phyloP scores from a whole-genome alignment of 1,139 yeast species.

The Hemisphaericaspora xylofermentans region DNA sequence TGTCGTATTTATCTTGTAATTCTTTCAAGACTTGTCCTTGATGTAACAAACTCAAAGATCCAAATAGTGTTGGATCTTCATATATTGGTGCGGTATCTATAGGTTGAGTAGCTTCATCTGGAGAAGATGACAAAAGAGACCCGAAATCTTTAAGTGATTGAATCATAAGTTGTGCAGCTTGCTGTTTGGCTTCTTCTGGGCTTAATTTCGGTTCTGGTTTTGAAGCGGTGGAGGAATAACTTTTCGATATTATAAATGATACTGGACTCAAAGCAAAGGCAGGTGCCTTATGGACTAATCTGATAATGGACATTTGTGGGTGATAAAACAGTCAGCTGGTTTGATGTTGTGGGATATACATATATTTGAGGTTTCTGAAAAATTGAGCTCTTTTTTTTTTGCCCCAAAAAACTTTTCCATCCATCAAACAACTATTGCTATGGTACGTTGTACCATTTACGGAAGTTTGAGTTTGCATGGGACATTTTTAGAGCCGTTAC shows the following conservation, averaged over 20 bases:
- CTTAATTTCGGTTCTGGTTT: slow-evolving; percentile 6
- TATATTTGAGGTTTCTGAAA: too few relatives aligned
- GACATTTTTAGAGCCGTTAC: too few relatives aligned
- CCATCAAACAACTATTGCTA: too few relatives aligned
- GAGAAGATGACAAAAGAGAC: slow-evolving; percentile 29
- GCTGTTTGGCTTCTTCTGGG: slow-evolving; percentile 24
- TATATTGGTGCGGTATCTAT: slow-evolving; percentile 55
- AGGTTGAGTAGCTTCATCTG: slow-evolving; percentile 46
- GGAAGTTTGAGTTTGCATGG: too few relatives aligned
- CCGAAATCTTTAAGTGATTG: slow-evolving; percentile 47
- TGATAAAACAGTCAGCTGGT: not conserved
- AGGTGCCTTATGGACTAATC: not conserved
- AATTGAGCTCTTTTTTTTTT: too few relatives aligned
- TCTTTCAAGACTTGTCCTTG: slow-evolving; percentile 59
- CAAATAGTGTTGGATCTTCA: slow-evolving; percentile 46
- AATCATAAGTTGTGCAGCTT: slow-evolving; percentile 43
- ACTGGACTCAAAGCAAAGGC: not conserved
- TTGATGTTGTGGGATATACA: not conserved
- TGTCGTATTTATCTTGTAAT: slow-evolving; percentile 50
- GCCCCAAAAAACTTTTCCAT: too few relatives aligned
- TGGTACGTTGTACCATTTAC: too few relatives aligned
- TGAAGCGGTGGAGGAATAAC: not conserved
- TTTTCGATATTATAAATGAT: not conserved
- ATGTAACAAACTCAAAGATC: slow-evolving; percentile 48
- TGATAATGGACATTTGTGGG: not conserved